phyloP scores from a whole-genome alignment of 2,329 filamentous ascomycete genomes.

The Ceratocystis destructans region DNA sequence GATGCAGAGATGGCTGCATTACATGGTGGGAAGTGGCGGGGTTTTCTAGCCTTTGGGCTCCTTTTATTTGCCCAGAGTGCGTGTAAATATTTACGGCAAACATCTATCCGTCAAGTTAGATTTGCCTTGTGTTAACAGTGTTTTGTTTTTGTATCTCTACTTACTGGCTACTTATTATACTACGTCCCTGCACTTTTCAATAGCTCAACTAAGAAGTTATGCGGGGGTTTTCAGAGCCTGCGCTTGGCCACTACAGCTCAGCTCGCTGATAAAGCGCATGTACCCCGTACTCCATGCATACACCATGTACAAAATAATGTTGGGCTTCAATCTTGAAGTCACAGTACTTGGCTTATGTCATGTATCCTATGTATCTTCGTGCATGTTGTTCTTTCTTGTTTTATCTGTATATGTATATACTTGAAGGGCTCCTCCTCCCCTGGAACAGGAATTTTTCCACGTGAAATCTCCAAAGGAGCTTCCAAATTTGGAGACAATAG shows the following conservation, averaged over 20 bases:
- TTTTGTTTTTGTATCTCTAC: slow-evolving; percentile 12
- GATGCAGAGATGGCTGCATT: too few species aligned
- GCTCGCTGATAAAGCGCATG: too few species aligned
- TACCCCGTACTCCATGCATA: too few species aligned
- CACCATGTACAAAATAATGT: too few species aligned
- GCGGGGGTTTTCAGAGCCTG: too few species aligned
- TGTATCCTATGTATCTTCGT: too few species aligned
- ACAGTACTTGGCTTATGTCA: too few species aligned
- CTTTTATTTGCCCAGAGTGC: not conserved
- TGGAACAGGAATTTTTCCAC: not conserved
- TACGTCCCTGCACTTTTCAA: not conserved
- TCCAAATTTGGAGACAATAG: not conserved
- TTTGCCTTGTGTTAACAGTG: slow-evolving; percentile 11
- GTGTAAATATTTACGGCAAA: slow-evolving; percentile 17
- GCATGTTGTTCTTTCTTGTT: not conserved
- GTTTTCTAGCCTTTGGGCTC: slow-evolving; percentile 1
- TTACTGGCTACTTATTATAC: slow-evolving; percentile 6
- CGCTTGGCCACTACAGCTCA: too few species aligned
- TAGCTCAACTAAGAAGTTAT: not conserved
- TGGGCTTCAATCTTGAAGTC: too few species aligned
- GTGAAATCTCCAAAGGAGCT: not conserved
- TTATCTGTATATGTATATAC: not conserved
- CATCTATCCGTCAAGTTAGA: not conserved
- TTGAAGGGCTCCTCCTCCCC: not conserved
- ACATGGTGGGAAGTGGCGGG: not conserved